Evolutionary conservation across 2,329 filamentous ascomycete species (phyloP), one percentile per base, ranked within the genome.

Genomic region (Trichoderma sp.): DNA sequence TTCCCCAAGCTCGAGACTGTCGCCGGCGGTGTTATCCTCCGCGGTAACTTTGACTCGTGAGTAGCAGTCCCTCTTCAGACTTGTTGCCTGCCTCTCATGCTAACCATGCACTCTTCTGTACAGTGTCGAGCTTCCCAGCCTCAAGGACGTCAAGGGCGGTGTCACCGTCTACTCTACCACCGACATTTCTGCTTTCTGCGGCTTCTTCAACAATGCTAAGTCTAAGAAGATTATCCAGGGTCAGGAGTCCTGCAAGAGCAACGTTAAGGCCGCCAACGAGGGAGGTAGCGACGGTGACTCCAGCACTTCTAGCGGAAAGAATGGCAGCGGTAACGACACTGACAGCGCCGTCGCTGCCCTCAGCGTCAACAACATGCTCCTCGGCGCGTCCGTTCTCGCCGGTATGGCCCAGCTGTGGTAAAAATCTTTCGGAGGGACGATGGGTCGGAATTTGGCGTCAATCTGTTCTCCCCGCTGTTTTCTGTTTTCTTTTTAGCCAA

Each of bases 1-100:
- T 90, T 98, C 79, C 83, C 85, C 67, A 75, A 82, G 69, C 85
- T 99, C 30, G 75, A 85, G 74, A 85, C 81, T 63, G 86, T 97
- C 66, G 85, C 83, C 69, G 94, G 93, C 80, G 92, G 92, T 72
- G 83, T 98, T 74, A 89, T 92, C 77, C 87, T 97, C 77, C 88
- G 88, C 72, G 95, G 95, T 73, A 90, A 88, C 81, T 96, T 97
- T 78, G 84, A 87, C 68, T 82, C 85, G 92, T 96, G 84, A 83
- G 91, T 86, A 15, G 2, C n/a, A 69, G 44, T 21, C 15, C 50
- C 50, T 28, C 43, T 19, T 14, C 1, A 26, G 21, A n/a, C 12
- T 28, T 64, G 44, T 28, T n/a, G 12, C 14, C 55, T 39, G 15
- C 10, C 15, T 14, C 54, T 26, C 10, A 47, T 58, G n/a, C 19